These are phyloP conservation scores for Xylaria sp. DNA, from an alignment of 2,329 filamentous ascomycete genomes.

Conservation along the genomic window DNA sequence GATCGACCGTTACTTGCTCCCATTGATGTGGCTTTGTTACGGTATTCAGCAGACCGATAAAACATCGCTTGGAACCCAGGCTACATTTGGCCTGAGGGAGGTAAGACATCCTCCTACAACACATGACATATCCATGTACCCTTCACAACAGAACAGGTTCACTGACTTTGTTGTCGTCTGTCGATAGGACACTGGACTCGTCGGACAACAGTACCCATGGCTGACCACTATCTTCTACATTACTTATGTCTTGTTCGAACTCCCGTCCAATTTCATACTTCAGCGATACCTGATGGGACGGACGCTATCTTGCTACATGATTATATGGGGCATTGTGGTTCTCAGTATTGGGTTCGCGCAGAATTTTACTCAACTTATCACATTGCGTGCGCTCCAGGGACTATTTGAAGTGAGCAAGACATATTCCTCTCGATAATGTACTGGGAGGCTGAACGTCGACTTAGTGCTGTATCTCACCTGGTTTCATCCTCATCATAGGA, in stretches of 20 bases:
- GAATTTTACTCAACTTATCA: constrained; percentile 53
- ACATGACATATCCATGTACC: neutral
- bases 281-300: constrained; percentile 50
- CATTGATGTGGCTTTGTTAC: constrained; percentile 61
- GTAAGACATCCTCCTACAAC: constrained; percentile 35
- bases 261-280: constrained; percentile 49
- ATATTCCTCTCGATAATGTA: neutral
- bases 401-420: constrained; percentile 48
- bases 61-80: constrained; percentile 55
- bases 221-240: constrained; percentile 51
- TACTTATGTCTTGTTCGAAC: constrained; percentile 50
- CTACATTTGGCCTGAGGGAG: constrained; percentile 52
- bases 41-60: constrained; percentile 62
- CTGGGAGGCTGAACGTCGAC: constrained; percentile 11
- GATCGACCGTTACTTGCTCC: constrained; percentile 58
- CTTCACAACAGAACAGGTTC: neutral
- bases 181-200: constrained; percentile 46
- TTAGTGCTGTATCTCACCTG: constrained; percentile 53
- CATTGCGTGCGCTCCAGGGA: constrained; percentile 53
- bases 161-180: constrained; percentile 13
- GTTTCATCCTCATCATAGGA: constrained; percentile 54
- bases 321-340: constrained; percentile 51
- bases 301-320: constrained; percentile 49
- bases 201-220: constrained; percentile 52
- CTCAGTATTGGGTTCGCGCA: constrained; percentile 53